A percentile compares a stretch with the other conserved stretches of the same genome.
Conservation (phyloP, 148 eudicot genomes). For the Heliosperma pusillum region DNA sequence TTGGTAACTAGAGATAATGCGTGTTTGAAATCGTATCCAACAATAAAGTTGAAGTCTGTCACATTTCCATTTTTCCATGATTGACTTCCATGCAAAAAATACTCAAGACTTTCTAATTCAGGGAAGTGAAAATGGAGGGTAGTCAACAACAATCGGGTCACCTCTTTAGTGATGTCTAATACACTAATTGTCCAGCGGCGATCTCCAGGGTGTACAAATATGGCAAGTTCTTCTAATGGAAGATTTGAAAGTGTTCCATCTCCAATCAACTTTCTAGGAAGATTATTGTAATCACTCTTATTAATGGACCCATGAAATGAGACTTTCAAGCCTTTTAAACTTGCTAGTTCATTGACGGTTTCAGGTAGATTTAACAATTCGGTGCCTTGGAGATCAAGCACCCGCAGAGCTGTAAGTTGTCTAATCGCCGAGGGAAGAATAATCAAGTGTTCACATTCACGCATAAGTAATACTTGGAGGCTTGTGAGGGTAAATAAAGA, state of each 20-base stretch:
- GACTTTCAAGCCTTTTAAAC: slow-evolving; percentile 26
- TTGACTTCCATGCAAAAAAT: slow-evolving; percentile 19
- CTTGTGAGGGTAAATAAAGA: slow-evolving; percentile 24
- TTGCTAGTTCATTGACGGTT: slow-evolving; percentile 15
- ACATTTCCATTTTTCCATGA: slow-evolving; percentile 17
- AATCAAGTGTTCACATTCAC: slow-evolving; percentile 26
- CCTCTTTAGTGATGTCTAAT: slow-evolving; percentile 19
- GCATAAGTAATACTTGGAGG: slow-evolving; percentile 27
- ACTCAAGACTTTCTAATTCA: slow-evolving; percentile 18
- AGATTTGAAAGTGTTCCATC: slow-evolving; percentile 17
- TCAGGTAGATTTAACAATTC: slow-evolving; percentile 27
- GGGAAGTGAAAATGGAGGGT: slow-evolving; percentile 28
- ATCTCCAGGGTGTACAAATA: slow-evolving; percentile 33
- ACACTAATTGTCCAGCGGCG: slow-evolving; percentile 24
- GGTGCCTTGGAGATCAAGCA: slow-evolving; percentile 38
- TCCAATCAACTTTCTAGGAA: slow-evolving; percentile 21
- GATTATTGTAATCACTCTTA: slow-evolving; percentile 16
- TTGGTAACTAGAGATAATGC: slow-evolving; percentile 15
- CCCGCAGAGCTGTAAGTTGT: slow-evolving; percentile 23
- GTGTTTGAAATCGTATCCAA: slow-evolving; percentile 30
- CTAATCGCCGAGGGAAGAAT: slow-evolving; percentile 30
- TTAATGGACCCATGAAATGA: slow-evolving; percentile 30
- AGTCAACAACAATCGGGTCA: slow-evolving; percentile 18
- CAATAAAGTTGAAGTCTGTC: slow-evolving; percentile 21
- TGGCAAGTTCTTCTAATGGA: slow-evolving; percentile 26